A percentile compares a stretch with the other conserved stretches of the same genome.
Evolutionary conservation across 2,329 filamentous ascomycete genomes (phyloP).

Genomic region (Dactylellina leptospora): DNA sequence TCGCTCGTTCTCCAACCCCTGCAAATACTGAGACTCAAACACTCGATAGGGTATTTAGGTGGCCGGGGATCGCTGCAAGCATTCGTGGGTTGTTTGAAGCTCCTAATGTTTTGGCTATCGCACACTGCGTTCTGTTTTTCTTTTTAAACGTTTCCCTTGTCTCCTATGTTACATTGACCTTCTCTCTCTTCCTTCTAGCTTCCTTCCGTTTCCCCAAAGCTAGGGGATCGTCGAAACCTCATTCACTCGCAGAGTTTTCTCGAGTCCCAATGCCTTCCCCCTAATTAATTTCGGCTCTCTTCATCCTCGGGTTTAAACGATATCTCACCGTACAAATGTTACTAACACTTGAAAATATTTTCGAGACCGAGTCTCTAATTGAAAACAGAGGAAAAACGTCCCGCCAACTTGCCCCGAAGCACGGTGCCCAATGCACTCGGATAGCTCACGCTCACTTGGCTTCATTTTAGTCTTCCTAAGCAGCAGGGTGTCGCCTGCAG

Average conservation of each 20-base stretch:
- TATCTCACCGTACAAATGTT: conserved; percentile 14
- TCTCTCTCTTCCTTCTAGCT: conserved; percentile 36
- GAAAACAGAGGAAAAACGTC: conserved; percentile 3
- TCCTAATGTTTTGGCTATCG: conserved; percentile 38
- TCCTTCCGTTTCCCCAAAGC: conserved; percentile 25
- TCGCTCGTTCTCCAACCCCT: conserved; percentile 39
- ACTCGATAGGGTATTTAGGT: conserved; percentile 41
- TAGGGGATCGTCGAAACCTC: conserved; percentile 19
- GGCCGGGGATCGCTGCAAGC: conserved; percentile 23
- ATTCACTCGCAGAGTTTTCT: conserved; percentile 24
- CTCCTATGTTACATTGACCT: conserved; percentile 48
- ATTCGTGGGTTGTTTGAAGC: conserved; percentile 25
- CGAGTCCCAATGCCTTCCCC: conserved; percentile 9
- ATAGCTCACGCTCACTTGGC: conserved; percentile 1
- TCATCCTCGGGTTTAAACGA: conserved; percentile 6
- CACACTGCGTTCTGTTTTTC: conserved; percentile 30
- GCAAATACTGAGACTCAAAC: conserved; percentile 18
- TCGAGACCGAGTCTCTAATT: conserved; percentile 26
- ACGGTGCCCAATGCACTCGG: conserved; percentile 31
- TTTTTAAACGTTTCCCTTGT: conserved; percentile 40
- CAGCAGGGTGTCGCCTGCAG: conserved; percentile 40
- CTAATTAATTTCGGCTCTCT: conserved; percentile 22
- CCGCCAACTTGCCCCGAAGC: conserved; percentile 22
- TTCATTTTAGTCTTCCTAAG: conserved; percentile 1
- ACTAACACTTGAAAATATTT: conserved; percentile 2